phyloP scores from a whole-genome alignment of 352 stramenopile species.

The Globisporangium mamillatum region DNA sequence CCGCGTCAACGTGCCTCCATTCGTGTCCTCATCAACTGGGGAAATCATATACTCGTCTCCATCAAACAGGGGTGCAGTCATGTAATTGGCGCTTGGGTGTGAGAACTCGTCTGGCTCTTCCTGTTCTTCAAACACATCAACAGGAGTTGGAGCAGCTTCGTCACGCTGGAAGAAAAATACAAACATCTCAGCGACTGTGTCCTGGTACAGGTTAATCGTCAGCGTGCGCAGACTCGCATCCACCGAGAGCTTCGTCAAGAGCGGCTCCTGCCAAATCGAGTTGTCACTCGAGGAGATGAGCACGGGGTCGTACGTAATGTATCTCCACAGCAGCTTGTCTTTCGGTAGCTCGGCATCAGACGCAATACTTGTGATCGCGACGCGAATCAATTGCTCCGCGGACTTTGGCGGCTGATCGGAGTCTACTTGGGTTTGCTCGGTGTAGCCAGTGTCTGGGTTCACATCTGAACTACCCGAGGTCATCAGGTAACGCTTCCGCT shows the following conservation, averaged over 20 bases:
- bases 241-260: slow-evolving; percentile 67
- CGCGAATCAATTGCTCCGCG: slow-evolving; percentile 55
- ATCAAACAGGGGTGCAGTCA: slow-evolving; percentile 1
- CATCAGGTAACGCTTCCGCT: slow-evolving; percentile 51
- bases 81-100: slow-evolving; percentile 1
- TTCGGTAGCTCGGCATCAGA: slow-evolving; percentile 62
- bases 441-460: slow-evolving; percentile 11
- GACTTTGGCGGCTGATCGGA: slow-evolving; percentile 15
- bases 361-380: slow-evolving; percentile 72
- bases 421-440: slow-evolving; percentile 4
- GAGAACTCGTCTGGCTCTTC: neutral
- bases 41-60: slow-evolving; percentile 15
- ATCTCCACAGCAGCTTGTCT: slow-evolving; percentile 41
- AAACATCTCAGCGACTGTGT: slow-evolving; percentile 70
- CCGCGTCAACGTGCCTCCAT: slow-evolving; percentile 40
- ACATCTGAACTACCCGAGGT: slow-evolving; percentile 47
- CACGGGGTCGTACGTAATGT: slow-evolving; percentile 38
- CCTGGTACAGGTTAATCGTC: slow-evolving; percentile 74
- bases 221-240: slow-evolving; percentile 70
- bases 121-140: slow-evolving; percentile 2
- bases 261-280: slow-evolving; percentile 71
- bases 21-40: slow-evolving; percentile 13
- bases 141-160: neutral
- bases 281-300: slow-evolving; percentile 28
- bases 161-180: slow-evolving; percentile 72